Base-by-base conservation (phyloP, 371 early-diverging fungal species). In the Mortierella sp. region DNA sequence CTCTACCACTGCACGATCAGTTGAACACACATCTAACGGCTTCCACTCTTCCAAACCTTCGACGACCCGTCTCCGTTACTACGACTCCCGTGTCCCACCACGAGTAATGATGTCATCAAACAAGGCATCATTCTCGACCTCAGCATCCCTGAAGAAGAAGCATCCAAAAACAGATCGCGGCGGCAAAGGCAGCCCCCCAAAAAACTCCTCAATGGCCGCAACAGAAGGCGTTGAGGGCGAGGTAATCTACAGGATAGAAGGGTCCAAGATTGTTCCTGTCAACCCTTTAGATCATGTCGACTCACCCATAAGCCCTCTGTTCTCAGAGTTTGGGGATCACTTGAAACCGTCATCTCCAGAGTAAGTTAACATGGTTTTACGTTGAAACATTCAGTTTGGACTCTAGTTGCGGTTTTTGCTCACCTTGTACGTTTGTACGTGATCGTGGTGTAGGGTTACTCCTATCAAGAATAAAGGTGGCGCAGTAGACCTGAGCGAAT, bases 231-330 rank as follows among this genome's bases (percentile, higher is more conserved):
- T 74, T 9, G 72, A 81, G 16, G 81, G 69, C 4, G 81, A 75
- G 10, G 72, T 75, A 43, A 50, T 81, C 22, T 81, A 81, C 50
- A 57, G 76, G 36, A 75, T 66, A 38, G 76, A 72, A n/a, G 76
- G 76, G 6, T 60, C 55, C 24, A 81, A 72, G 72, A 81, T 81
- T 43, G 72, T 75, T 2, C 81, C 72, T 45, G 81, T 75, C 2
- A 47, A 21, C 4, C 24, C 61, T 19, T 32, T 53, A 21, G 58
- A 65, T 40, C 61, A 73, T 19, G 53, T 73, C 0, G 63, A 68
- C 19, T 19, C 67, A 0, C 76, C 76, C 16, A 69, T 81, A 36
- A 81, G 81, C 28, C 53, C 59, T 10, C 55, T 81, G 24, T 81
- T 81, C 59, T 65, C 66, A 1, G 69, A 75, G 53, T 73, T 58